Conservation (phyloP, 495 filamentous ascomycete genomes). For the Haplographium delicatum region DNA sequence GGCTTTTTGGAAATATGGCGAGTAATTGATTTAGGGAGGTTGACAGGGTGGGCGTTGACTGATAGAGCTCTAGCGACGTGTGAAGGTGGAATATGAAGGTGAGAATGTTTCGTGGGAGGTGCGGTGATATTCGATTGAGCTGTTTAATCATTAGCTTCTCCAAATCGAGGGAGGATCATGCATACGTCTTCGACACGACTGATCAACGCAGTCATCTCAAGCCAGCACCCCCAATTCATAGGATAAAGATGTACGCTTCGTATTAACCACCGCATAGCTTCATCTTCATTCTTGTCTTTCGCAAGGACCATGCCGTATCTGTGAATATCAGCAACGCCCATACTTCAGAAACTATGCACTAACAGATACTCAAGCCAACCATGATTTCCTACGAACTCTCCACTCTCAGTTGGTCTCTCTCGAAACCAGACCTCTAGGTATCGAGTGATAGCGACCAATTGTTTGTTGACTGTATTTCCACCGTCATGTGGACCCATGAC, state of each 20-base stretch:
- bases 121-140: slow-evolving; percentile 44
- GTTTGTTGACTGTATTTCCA: slow-evolving; percentile 75
- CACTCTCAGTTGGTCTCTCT: slow-evolving; percentile 52
- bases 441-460: slow-evolving; percentile 67
- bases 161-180: slow-evolving; percentile 7
- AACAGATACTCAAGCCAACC: slow-evolving; percentile 91
- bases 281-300: slow-evolving; percentile 81
- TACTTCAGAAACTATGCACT: too few relatives aligned
- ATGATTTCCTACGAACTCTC: slow-evolving; percentile 57
- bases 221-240: slow-evolving; percentile 96
- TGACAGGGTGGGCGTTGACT: slow-evolving; percentile 68
- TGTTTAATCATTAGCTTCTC: slow-evolving; percentile 24
- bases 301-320: slow-evolving; percentile 80
- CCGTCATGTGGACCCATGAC: slow-evolving; percentile 89
- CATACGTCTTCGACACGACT: slow-evolving; percentile 75
- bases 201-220: slow-evolving; percentile 75
- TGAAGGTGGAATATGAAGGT: slow-evolving; percentile 89
- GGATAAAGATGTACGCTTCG: slow-evolving; percentile 79
- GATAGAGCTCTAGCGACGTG: slow-evolving; percentile 84
- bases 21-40: slow-evolving; percentile 70
- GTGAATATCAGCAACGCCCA: slow-evolving; percentile 6
- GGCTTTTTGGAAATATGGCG: slow-evolving; percentile 74
- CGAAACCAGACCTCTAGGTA: slow-evolving; percentile 73
- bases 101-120: slow-evolving; percentile 85
- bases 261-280: slow-evolving; percentile 76